phyloP scores from a whole-genome alignment of 2,329 filamentous ascomycete genomes.

The Xylaria sp. region DNA sequence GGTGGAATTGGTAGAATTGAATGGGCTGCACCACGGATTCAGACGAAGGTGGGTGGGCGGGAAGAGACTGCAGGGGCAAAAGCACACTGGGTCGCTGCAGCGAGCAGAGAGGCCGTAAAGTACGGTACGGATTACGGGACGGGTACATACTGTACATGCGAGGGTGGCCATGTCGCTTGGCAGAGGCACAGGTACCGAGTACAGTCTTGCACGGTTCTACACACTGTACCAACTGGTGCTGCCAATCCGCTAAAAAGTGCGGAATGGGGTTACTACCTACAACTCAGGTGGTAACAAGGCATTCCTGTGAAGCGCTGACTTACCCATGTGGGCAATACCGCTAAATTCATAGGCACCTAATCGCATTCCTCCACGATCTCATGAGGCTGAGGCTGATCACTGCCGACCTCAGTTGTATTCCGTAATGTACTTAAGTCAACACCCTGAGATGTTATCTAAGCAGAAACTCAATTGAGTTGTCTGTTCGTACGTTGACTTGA shows the following conservation, averaged over 20 bases:
- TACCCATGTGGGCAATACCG: background rate
- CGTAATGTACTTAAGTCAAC: too few relatives aligned
- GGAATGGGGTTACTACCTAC: too few relatives aligned
- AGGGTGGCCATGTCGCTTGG: background rate
- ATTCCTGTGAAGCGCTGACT: background rate
- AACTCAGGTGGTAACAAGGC: background rate
- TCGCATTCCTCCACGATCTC: background rate
- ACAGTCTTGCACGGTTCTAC: background rate
- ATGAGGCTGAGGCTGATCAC: background rate
- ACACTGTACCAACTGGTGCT: background rate
- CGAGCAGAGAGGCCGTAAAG: background rate
- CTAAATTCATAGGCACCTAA: background rate
- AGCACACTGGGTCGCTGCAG: constrained; percentile 3
- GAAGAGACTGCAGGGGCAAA: constrained; percentile 17
- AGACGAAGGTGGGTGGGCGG: constrained; percentile 15
- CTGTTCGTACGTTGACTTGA: too few relatives aligned
- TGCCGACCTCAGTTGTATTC: background rate
- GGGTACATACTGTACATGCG: background rate
- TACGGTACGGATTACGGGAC: background rate
- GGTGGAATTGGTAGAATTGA: constrained; percentile 3
- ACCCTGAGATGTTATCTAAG: too few relatives aligned
- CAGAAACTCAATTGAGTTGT: too few relatives aligned
- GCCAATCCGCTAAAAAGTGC: too few relatives aligned
- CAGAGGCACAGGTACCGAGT: too few relatives aligned
- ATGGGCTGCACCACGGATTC: constrained; percentile 4